phyloP scores from a whole-genome alignment of 352 stramenopile species.

The Pythium folliculosum region DNA sequence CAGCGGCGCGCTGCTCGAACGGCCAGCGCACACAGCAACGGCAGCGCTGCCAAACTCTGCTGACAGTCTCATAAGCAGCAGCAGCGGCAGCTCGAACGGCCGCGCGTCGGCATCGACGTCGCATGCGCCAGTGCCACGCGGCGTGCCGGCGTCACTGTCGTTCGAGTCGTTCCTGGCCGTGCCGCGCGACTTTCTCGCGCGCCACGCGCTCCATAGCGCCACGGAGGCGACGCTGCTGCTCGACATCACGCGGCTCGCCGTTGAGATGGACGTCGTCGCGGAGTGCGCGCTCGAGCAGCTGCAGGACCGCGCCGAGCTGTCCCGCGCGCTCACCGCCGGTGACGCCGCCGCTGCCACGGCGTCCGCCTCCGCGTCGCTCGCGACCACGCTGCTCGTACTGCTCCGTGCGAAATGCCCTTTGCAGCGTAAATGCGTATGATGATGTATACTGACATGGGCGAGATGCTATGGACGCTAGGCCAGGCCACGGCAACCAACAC shows the following conservation, averaged over 20 bases:
- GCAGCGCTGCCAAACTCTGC: background rate
- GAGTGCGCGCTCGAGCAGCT: constrained; percentile 39
- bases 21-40: background rate
- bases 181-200: constrained; percentile 26
- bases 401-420: constrained; percentile 22
- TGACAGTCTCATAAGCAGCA: constrained; percentile 4
- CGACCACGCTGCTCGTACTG: constrained; percentile 34
- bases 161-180: constrained; percentile 35
- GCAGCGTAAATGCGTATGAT: no score
- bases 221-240: constrained; percentile 31
- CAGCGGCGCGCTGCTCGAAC: constrained; percentile 28
- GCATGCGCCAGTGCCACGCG: background rate
- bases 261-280: constrained; percentile 41
- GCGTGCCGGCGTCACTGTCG: constrained; percentile 5
- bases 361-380: constrained; percentile 10
- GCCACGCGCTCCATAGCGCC: constrained; percentile 16
- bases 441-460: background rate
- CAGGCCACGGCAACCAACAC: constrained; percentile 10
- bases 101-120: background rate
- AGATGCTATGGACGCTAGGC: background rate
- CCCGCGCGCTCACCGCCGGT: background rate
- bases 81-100: background rate
- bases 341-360: background rate
- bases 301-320: constrained; percentile 32
- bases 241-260: constrained; percentile 32